These are phyloP conservation scores for Phialocephala sp. DNA, from an alignment of 2,329 filamentous ascomycete species.

Conservation along the genomic window DNA sequence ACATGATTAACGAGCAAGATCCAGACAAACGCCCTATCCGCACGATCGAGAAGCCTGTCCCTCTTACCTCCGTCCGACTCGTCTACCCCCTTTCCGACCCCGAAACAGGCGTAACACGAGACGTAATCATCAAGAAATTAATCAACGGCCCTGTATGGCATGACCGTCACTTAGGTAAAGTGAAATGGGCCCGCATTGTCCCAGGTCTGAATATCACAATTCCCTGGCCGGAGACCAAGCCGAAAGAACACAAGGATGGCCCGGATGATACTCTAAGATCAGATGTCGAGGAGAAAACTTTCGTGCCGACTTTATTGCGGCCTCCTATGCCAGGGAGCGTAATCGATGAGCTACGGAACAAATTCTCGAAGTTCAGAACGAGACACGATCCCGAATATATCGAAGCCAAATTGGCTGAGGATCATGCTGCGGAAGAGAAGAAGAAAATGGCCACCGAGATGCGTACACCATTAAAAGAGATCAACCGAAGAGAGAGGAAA, in stretches of 20 bases:
- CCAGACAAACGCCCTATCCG: constrained; percentile 49
- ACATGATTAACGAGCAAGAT: constrained; percentile 47
- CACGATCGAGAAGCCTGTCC: constrained; percentile 60
- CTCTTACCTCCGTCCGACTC: constrained; percentile 77
- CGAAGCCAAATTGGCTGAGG: constrained; percentile 65
- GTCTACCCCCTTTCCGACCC: constrained; percentile 77
- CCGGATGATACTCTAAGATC: constrained; percentile 75
- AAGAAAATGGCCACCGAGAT: constrained; percentile 38
- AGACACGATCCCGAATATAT: constrained; percentile 79
- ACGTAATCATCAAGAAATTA: constrained; percentile 79
- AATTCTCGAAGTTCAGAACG: constrained; percentile 81
- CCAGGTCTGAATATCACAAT: constrained; percentile 75
- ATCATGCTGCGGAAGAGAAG: constrained; percentile 48
- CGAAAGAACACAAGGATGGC: constrained; percentile 58
- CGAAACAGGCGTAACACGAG: constrained; percentile 66
- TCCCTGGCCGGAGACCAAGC: constrained; percentile 71
- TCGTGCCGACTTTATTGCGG: constrained; percentile 75
- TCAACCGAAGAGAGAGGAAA: constrained; percentile 39
- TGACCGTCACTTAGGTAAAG: constrained; percentile 56
- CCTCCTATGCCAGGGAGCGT: constrained; percentile 81
- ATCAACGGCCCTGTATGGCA: constrained; percentile 56
- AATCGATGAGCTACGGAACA: constrained; percentile 84
- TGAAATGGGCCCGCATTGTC: constrained; percentile 64
- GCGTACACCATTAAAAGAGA: constrained; percentile 42
- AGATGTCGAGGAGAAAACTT: constrained; percentile 76